Evolutionary conservation across 768 basidiomycete species (phyloP), one percentile per base, ranked within the genome.

Genomic region (Russula abietina): DNA sequence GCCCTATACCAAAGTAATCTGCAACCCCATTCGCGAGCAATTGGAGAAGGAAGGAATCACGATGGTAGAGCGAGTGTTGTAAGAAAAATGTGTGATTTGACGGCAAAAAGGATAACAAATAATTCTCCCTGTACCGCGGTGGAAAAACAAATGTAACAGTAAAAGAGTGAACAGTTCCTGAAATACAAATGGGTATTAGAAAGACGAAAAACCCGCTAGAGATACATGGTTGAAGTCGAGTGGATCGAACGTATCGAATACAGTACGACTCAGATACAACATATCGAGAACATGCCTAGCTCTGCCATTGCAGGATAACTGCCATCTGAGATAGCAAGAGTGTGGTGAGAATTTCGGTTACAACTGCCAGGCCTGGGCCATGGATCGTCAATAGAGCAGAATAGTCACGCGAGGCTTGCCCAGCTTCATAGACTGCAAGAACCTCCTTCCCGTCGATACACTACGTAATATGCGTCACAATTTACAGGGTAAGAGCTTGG

Each of bases 1-100:
- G 12, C 96, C 96, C 3, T 98, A 98, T 75, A 83, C 81, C 62
- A 88, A 88, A 76, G 88, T 89, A 71, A 83, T 93, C 41, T 91
- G 89, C 70, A 87, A 90, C 57, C 85, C 86, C 26, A 80, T 93
- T 64, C 78, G 88, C 46, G 79, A 78, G 60, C 70, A 79, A 26
- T 72, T 92, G 49, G 91, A 93, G 75, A 79, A 73, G 48, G 89
- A 92, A 73, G 91, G 91, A 3, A 69, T 92, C 63, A 86, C 88
- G 11, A 75, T 93, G 52, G 74, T 86, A 41, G 91, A 93, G 74
- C 79, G 80, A 69, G 80, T 86, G 19, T 71, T 89, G 67, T 91
- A 77, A 79, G 53, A 36, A 17, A 11, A 14, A 26, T 12, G 36
- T 26, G 45, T 24, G 24, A 17, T 53, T 17, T 28, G 33, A 28